Evolutionary conservation across 108 stramenopile species (phyloP).

Genomic region (Chaetoceros tenuissimus): DNA sequence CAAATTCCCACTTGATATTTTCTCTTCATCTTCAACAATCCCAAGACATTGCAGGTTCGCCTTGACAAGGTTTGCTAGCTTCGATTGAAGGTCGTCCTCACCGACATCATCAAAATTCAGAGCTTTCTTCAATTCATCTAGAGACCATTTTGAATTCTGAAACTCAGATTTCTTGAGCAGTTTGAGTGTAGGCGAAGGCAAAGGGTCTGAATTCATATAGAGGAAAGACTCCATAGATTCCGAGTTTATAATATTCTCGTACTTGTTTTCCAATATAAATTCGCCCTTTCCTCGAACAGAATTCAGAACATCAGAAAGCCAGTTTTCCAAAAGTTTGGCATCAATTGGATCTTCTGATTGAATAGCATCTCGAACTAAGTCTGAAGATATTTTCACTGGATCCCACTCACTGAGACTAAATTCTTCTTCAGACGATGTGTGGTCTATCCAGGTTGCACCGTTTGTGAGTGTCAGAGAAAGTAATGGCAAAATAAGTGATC

Average conservation of each 20-base stretch:
- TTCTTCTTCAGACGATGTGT: background rate
- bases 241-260: conserved; percentile 30
- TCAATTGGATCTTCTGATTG: conserved; percentile 21
- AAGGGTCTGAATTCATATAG: conserved; percentile 42
- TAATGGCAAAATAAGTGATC: conserved; percentile 50
- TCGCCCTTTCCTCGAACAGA: conserved; percentile 78
- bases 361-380: conserved; percentile 5
- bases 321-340: conserved; percentile 36
- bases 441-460: background rate
- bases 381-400: conserved; percentile 1
- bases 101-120: background rate
- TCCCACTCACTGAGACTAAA: background rate
- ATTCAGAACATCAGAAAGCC: conserved; percentile 75
- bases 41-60: background rate
- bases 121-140: background rate
- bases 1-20: background rate
- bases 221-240: conserved; percentile 82
- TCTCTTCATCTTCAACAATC: background rate
- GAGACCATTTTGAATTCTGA: background rate
- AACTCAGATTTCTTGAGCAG: background rate
- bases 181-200: background rate
- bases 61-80: background rate
- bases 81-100: background rate
- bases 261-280: conserved; percentile 12
- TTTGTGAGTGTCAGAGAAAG: conserved; percentile 42